Percentiles rank a stretch among this genome's conserved stretches.
phyloP scores from a whole-genome alignment of 306 rosid species.

The Corylus americana region DNA sequence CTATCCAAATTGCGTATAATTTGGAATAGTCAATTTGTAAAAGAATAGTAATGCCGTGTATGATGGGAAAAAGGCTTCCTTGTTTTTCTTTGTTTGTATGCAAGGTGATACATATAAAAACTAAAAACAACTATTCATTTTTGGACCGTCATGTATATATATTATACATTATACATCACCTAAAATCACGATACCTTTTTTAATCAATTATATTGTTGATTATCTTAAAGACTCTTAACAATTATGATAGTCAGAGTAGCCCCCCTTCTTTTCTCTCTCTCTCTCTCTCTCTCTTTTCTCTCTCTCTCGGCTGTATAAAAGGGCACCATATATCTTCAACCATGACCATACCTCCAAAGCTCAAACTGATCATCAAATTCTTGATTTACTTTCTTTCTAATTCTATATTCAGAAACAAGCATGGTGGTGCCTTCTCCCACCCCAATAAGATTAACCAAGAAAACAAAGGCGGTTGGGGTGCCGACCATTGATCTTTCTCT shows the following conservation, averaged over 20 bases:
- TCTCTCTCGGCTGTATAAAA: slow-evolving; percentile 18
- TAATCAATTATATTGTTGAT: neutral
- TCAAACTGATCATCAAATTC: slow-evolving; percentile 16
- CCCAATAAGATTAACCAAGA: slow-evolving; percentile 49
- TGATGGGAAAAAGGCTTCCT: neutral
- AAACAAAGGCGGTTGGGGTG: slow-evolving; percentile 66
- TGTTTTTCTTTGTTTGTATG: slow-evolving; percentile 8
- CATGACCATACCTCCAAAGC: slow-evolving; percentile 26
- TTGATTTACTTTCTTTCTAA: neutral
- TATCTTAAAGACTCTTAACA: neutral
- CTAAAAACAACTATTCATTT: neutral
- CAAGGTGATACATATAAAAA: neutral
- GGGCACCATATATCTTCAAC: slow-evolving; percentile 19
- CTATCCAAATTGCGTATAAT: no score
- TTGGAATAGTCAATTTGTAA: no score
- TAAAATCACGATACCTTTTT: slow-evolving; percentile 15
- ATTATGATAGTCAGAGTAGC: neutral
- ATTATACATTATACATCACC: slow-evolving; percentile 19
- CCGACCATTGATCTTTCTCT: slow-evolving; percentile 77
- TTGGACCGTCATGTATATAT: slow-evolving; percentile 23
- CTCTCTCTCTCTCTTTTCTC: neutral
- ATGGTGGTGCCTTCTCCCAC: slow-evolving; percentile 70
- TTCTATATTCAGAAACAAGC: neutral
- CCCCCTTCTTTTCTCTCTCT: neutral
- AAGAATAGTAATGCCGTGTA: no score